Evolutionary conservation across 257 asterid species (phyloP), one percentile per base, ranked within the genome.

Genomic region (Penstemon eatonii): DNA sequence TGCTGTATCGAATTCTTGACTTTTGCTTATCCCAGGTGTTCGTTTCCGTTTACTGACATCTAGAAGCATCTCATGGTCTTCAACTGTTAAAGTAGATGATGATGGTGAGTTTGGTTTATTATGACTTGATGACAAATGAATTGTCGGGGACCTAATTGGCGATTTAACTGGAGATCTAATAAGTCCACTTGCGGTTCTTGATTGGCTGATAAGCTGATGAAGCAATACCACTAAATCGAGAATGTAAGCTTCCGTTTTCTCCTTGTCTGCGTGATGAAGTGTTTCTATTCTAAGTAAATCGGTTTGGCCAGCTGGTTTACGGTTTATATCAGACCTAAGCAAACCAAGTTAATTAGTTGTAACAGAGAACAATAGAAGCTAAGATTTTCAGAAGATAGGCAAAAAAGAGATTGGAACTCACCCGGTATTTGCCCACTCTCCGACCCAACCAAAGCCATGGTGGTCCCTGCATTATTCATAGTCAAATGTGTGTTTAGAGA

Each of bases 381-480:
- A 7, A 66, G 51, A 53, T 50, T 49, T 56, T 50, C 3, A 25
- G 5, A 70, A 39, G 10, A 56, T 50, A 40, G 72, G 56, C 47
- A 50, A 18, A 25, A 25, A 19, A 15, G 11, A 67, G 7, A 69
- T 25, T 25, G 33, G 33, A 25, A 25, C 33, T 25, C 63, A 92
- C 96, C 98, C 95, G 0, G 92, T 85, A 76, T 88, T 90, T 42
- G 94, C 96, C 98, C 96, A 93, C 83, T 93, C 99, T 68, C 96
- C 97, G 66, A 90, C 99, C 97, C 99, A 93, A 61, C 99, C 96
- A 40, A 93, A 90, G 77, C 99, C 96, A 52, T 93, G 99, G 79
- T 93, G 99, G 12, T 90, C 97, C 91, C 99, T 93, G 89, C 78
- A 69, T 60, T 59, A 69, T 56, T 69, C 72, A 64, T 43, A 73